Evolutionary conservation across 2,329 filamentous ascomycete species (phyloP), one percentile per base, ranked within the genome.

Genomic region (Pleoardoris graminearum): DNA sequence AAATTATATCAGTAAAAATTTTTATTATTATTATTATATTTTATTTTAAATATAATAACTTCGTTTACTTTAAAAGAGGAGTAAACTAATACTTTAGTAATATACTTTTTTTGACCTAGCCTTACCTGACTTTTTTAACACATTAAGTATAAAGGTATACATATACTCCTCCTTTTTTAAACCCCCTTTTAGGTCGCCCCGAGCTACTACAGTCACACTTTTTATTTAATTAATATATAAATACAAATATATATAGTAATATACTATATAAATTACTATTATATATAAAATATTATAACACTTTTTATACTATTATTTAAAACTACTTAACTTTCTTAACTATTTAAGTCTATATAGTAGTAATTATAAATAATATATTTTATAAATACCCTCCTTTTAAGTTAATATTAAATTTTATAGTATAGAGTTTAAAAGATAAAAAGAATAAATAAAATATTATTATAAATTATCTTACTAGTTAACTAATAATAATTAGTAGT

Each of bases 21-120:
- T 55, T 55, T 12, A 59, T 65, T 27, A 42, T 54, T 37, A 55
- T 60, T 12, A 59, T 53, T 3, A 51, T 59, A 37, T 65, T 65
- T 17, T 51, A 46, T 16, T 47, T 54, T 22, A 47, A 54, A 22
- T 17, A 50, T 7, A 46, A 54, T 21, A 14, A 35, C 10, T 39
- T 44, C 21, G 33, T 29, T 16, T 27, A 35, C 17, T 17, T 49
- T 8, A 46, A 54, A 21, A 32, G 45, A 35, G 39, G 45, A 44
- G 45, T 22, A 17, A 50, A 54, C 25, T 16, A 35, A n/a, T 54
- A 45, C 29, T 32, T 21, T 12, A 45, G 45, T 11, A 49, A 29
- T 7, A 21, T 54, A 10, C 32, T 27, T 14, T n/a, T n/a, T n/a
- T n/a, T n/a, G n/a, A n/a, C n/a, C n/a, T n/a, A n/a, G n/a, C n/a